Conservation (phyloP, 768 basidiomycete genomes). For the Rhizopogon salebrosus region DNA sequence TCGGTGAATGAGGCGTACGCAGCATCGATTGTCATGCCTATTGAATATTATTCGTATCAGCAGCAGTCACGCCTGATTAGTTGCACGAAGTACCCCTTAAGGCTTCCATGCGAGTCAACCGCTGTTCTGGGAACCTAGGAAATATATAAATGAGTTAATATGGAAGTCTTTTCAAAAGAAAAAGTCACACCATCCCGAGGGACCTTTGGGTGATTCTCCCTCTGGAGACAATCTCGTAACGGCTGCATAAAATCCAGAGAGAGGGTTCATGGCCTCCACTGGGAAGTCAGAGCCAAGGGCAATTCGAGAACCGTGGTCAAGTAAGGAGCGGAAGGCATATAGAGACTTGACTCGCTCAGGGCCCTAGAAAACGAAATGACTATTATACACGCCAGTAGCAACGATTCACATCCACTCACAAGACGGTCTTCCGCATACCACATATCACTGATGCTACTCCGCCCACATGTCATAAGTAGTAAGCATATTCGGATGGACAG, state of each 20-base stretch:
- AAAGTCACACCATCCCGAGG: slow-evolving; percentile 65
- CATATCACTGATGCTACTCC: slow-evolving; percentile 73
- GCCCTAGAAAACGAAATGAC: slow-evolving; percentile 42
- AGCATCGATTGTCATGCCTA: slow-evolving; percentile 83
- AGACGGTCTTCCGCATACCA: slow-evolving; percentile 82
- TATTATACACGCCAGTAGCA: background rate
- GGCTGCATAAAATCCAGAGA: slow-evolving; percentile 85
- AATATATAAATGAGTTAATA: background rate
- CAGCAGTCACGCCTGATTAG: background rate
- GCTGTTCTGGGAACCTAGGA: slow-evolving; percentile 77
- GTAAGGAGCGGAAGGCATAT: slow-evolving; percentile 79
- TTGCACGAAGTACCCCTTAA: slow-evolving; percentile 48
- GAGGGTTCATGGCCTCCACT: slow-evolving; percentile 81
- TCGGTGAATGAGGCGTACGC: slow-evolving; percentile 87
- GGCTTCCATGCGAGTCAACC: slow-evolving; percentile 71
- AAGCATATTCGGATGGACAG: background rate
- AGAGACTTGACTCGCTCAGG: slow-evolving; percentile 78
- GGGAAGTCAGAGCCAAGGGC: slow-evolving; percentile 88
- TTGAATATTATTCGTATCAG: background rate
- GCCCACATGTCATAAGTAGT: background rate
- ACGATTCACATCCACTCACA: slow-evolving; percentile 34
- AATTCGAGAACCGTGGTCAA: slow-evolving; percentile 61
- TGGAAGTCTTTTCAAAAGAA: background rate
- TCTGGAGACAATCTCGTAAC: slow-evolving; percentile 65
- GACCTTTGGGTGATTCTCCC: slow-evolving; percentile 78